phyloP scores from a whole-genome alignment of 768 basidiomycete genomes.

The Auricularia sp. region DNA sequence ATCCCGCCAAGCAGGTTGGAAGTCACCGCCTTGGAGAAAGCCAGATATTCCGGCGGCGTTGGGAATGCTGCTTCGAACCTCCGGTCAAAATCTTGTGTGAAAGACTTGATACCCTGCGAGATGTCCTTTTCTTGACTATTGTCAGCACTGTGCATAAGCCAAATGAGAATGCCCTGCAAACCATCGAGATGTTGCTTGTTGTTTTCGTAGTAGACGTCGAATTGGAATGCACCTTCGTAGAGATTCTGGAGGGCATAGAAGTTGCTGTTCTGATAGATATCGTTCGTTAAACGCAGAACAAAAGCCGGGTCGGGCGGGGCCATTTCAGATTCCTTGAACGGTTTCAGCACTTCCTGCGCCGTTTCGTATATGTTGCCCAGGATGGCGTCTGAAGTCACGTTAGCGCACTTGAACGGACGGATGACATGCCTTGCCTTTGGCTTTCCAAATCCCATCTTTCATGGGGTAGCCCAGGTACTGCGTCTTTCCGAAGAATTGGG shows the following conservation, averaged over 20 bases:
- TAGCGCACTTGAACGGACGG: neutral
- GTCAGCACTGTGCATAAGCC: neutral
- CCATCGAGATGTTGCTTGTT: conserved; percentile 53
- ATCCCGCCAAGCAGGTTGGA: conserved; percentile 88
- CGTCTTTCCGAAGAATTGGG: conserved; percentile 55
- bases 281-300: conserved; percentile 65
- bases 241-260: conserved; percentile 80
- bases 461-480: conserved; percentile 57
- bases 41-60: conserved; percentile 42
- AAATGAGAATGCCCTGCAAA: conserved; percentile 25
- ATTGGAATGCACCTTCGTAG: conserved; percentile 76
- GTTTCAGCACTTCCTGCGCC: conserved; percentile 42
- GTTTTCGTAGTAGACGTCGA: conserved; percentile 84
- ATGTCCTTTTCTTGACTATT: conserved; percentile 20
- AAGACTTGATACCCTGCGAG: conserved; percentile 57
- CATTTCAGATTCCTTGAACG: conserved; percentile 41
- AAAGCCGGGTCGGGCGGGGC: conserved; percentile 70
- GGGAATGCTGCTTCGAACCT: conserved; percentile 69
- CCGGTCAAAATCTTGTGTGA: conserved; percentile 47
- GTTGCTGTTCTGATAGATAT: conserved; percentile 61
- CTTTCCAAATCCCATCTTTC: conserved; percentile 68
- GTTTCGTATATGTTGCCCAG: conserved; percentile 47
- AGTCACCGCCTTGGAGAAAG: conserved; percentile 83
- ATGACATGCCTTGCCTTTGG: conserved; percentile 45
- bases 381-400: conserved; percentile 42